These are phyloP conservation scores for Cordyceps javanica DNA, from an alignment of 2,329 filamentous ascomycete species.

Conservation along the genomic window DNA sequence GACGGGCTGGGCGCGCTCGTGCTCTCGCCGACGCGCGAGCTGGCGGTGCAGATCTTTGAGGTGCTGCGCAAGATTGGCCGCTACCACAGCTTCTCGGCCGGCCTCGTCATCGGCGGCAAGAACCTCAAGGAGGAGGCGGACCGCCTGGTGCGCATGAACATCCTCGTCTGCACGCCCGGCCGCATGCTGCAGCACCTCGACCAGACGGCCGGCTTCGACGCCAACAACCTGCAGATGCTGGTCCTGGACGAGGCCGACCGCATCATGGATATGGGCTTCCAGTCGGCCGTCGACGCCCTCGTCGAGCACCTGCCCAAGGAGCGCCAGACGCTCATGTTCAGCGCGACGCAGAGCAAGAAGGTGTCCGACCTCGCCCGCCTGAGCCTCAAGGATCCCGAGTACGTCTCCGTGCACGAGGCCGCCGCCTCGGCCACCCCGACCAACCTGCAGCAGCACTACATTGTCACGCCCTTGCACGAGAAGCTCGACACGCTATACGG, in stretches of 20 bases:
- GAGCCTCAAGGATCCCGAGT: constrained; percentile 85
- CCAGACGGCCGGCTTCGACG: constrained; percentile 84
- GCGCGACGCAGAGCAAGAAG: constrained; percentile 90
- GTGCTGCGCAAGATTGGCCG: constrained; percentile 85
- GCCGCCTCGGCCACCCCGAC: constrained; percentile 74
- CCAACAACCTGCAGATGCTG: constrained; percentile 85
- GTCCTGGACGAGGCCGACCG: constrained; percentile 94
- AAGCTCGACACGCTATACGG: constrained; percentile 91
- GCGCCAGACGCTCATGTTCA: constrained; percentile 90
- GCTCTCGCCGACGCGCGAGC: constrained; percentile 86
- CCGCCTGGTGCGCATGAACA: constrained; percentile 86
- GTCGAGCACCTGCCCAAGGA: constrained; percentile 81
- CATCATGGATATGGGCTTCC: constrained; percentile 97
- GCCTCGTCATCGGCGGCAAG: constrained; percentile 90
- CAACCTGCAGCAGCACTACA: constrained; percentile 84
- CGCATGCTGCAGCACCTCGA: constrained; percentile 94
- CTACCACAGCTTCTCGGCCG: constrained; percentile 85
- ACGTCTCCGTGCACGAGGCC: constrained; percentile 86
- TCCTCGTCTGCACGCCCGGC: constrained; percentile 90
- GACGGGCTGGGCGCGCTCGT: constrained; percentile 92
- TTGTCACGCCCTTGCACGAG: constrained; percentile 74
- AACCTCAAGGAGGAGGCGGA: constrained; percentile 81
- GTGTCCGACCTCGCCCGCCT: constrained; percentile 87
- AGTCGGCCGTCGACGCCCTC: constrained; percentile 83
- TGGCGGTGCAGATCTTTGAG: constrained; percentile 95